phyloP scores from a whole-genome alignment of 768 basidiomycete species.

The Ramaria rubella region DNA sequence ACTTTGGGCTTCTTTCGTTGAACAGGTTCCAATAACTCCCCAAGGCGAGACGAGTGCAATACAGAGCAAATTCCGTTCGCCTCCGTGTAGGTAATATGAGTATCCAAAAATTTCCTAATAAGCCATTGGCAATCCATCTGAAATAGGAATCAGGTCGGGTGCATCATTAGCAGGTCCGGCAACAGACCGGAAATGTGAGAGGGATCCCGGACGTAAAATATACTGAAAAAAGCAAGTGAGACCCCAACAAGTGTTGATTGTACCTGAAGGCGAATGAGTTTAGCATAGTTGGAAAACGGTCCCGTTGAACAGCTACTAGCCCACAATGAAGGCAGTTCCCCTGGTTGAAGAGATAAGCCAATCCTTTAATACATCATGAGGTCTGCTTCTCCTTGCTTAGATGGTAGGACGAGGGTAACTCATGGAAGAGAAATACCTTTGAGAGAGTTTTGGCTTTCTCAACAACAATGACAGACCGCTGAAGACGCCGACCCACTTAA shows the following conservation, averaged over 20 bases:
- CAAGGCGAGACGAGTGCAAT: background rate
- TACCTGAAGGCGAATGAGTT: background rate
- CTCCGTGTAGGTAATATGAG: background rate
- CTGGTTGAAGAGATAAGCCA: background rate
- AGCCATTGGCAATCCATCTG: slow-evolving; percentile 2
- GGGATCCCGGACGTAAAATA: background rate
- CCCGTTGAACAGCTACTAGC: background rate
- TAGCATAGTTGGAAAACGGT: too few relatives aligned
- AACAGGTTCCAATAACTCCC: background rate
- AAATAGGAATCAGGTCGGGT: background rate
- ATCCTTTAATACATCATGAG: background rate
- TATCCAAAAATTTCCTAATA: slow-evolving; percentile 1
- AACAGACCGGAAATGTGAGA: background rate
- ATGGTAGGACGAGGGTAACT: background rate
- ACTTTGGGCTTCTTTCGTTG: background rate
- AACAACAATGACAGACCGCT: background rate
- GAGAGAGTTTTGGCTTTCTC: background rate
- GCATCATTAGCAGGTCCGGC: background rate
- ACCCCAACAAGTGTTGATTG: slow-evolving; percentile 6
- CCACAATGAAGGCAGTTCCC: slow-evolving; percentile 3
- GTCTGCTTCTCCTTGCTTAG: background rate
- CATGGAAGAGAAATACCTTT: background rate
- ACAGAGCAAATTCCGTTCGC: slow-evolving; percentile 1
- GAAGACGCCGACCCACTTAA: background rate
- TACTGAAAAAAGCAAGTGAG: slow-evolving; percentile 1